A percentile compares a stretch with the other conserved stretches of the same genome.
These are phyloP conservation scores for Termitomyces sp. DNA, from an alignment of 1,284 basidiomycete species.

Conservation along the genomic window DNA sequence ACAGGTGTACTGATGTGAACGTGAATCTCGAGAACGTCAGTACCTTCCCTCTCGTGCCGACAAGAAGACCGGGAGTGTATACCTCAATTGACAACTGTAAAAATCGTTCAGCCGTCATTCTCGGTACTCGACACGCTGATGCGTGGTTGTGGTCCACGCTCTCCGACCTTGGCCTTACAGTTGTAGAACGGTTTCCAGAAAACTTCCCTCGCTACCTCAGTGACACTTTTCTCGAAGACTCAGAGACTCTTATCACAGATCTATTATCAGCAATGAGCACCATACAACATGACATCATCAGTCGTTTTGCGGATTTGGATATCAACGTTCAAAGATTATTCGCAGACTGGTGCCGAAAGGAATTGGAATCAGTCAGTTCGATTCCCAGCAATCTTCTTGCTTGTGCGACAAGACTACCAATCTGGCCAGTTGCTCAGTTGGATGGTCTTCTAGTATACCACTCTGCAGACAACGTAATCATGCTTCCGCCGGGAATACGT, in stretches of 20 bases:
- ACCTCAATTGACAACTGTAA: conserved; percentile 7
- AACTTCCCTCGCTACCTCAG: conserved; percentile 4
- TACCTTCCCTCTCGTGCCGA: conserved; percentile 14
- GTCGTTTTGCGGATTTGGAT: conserved; percentile 13
- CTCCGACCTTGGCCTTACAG: conserved; percentile 6
- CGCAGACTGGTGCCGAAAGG: conserved; percentile 24
- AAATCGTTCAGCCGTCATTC: conserved; percentile 16
- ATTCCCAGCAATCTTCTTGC: conserved; percentile 15
- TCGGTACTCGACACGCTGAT: conserved; percentile 8
- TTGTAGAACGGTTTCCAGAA: conserved; percentile 2
- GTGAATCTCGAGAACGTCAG: neutral
- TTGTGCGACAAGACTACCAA: conserved; percentile 25
- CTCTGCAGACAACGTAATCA: conserved; percentile 21
- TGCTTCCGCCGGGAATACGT: conserved; percentile 26
- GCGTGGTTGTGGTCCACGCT: conserved; percentile 10
- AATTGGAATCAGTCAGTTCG: conserved; percentile 9
- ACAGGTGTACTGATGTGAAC: conserved; percentile 10
- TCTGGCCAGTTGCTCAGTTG: conserved; percentile 24
- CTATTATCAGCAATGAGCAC: conserved; percentile 4
- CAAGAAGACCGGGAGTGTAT: conserved; percentile 1
- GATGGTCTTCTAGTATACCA: conserved; percentile 6
- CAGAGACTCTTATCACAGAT: neutral
- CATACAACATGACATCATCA: neutral
- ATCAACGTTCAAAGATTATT: conserved; percentile 16
- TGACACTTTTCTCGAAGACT: conserved; percentile 10